These are phyloP conservation scores for Claviceps cyperi DNA, from an alignment of 2,329 filamentous ascomycete genomes.

Conservation along the genomic window DNA sequence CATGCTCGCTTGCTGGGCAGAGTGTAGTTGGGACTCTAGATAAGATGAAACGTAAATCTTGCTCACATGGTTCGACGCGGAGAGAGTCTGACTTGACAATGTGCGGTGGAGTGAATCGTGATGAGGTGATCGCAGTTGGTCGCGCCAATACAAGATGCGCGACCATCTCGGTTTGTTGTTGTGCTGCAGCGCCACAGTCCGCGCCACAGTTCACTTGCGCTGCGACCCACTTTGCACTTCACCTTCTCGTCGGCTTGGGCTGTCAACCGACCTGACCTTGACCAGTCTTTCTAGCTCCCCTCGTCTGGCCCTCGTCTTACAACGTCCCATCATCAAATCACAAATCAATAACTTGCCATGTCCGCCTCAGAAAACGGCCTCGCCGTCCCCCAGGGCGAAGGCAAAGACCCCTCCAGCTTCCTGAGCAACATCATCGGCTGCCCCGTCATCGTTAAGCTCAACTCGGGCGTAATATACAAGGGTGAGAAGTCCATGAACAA, in stretches of 20 bases:
- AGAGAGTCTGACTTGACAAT: no score
- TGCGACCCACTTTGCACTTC: no score
- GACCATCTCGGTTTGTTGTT: no score
- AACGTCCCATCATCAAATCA: not conserved
- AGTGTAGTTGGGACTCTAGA: not conserved
- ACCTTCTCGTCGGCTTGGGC: no score
- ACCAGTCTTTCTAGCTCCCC: not conserved
- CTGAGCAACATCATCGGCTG: conserved; percentile 88
- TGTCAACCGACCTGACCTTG: no score
- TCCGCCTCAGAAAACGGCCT: conserved; percentile 51
- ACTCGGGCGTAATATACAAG: conserved; percentile 97
- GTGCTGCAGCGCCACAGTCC: no score
- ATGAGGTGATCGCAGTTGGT: no score
- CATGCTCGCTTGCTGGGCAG: conserved; percentile 13
- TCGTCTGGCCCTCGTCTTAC: not conserved
- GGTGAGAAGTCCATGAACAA: conserved; percentile 34
- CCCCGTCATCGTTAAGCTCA: conserved; percentile 89
- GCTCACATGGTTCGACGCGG: not conserved
- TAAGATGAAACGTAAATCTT: not conserved
- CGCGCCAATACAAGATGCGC: no score
- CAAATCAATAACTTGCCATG: conserved; percentile 1
- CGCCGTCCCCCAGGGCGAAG: conserved; percentile 46
- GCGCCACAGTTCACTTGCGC: no score
- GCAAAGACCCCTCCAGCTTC: conserved; percentile 87
- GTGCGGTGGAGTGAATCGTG: no score